Base-by-base conservation (phyloP, 225 moss, liverwort and hornwort species). In the Polytrichum formosum region DNA sequence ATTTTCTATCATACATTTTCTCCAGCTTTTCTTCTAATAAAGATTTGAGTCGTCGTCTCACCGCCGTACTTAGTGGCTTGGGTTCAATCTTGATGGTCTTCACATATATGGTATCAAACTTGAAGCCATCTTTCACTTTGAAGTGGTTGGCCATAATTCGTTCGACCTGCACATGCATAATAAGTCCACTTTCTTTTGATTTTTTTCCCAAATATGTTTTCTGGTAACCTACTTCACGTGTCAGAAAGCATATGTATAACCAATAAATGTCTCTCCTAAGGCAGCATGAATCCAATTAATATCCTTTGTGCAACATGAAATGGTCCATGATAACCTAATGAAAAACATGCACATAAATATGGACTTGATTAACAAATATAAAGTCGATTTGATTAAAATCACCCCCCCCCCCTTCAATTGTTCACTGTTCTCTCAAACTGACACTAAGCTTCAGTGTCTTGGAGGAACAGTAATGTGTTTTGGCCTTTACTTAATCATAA, bases 101-200 rank as follows among this genome's bases (percentile, higher is more conserved):
- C 26, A 65, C 62, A 54, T 85, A 65, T 26, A 81, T 71, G 8
- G 68, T 78, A 35, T 78, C 78, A 74, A 81, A 85, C 33, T 78
- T 81, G 71, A 85, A 85, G 25, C 73, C 61, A 19, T 71, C 65
- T 6, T 61, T 78, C 22, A 79, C 71, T 71, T 84, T 84, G 61
- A 84, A 84, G 65, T 84, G 84, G 61, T 84, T 84, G 21, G 70
- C 81, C 17, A 78, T 7, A 54, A 81, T 28, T 26, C 73, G 27
- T 22, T 78, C 73, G 61, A 56, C 64, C 84, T 84, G 71, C 71
- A 73, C 5, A 62, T 35, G 58, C 20, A 46, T 46, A 46, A 16
- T 13, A 46, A 46, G 46, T 46, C 37, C 46, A 46, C 46, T 46
- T 46, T 16, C 13, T 46, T 16, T 46, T 46, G 13, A 13, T 46